Percentiles rank a stretch among this genome's conserved stretches.
Evolutionary conservation across 2,329 filamentous ascomycete genomes (phyloP).

Genomic region (Botrytis tulipae): DNA sequence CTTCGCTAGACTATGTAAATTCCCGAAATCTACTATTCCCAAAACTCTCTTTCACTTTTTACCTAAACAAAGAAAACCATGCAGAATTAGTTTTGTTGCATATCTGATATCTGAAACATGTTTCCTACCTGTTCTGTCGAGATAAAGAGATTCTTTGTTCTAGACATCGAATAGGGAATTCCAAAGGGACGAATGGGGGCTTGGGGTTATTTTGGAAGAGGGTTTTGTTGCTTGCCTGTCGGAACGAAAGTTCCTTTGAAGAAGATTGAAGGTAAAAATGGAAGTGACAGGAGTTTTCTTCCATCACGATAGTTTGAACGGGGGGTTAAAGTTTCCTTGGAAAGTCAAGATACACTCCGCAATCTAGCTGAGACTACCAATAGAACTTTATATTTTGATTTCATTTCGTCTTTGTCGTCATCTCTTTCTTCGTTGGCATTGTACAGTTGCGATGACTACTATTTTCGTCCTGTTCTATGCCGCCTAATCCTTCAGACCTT

Average conservation of each 20-base stretch:
- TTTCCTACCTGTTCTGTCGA: background rate
- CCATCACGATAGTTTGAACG: background rate
- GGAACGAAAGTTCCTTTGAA: slow-evolving; percentile 6
- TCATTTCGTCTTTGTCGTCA: background rate
- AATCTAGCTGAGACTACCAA: no score
- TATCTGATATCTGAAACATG: slow-evolving; percentile 20
- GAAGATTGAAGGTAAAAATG: background rate
- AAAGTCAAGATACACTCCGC: no score
- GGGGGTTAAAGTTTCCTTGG: background rate
- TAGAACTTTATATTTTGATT: background rate
- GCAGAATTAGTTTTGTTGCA: slow-evolving; percentile 4
- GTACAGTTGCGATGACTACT: background rate
- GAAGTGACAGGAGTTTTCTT: background rate
- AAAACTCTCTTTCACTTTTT: background rate
- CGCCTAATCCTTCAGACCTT: no score
- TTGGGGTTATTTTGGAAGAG: background rate
- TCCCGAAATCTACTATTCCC: background rate
- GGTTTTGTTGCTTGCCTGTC: background rate
- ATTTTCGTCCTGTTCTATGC: background rate
- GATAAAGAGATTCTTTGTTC: slow-evolving; percentile 4
- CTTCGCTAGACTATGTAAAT: background rate
- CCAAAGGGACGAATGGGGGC: background rate
- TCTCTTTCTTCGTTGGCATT: background rate
- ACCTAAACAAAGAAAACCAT: background rate
- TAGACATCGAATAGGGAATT: background rate